phyloP scores from a whole-genome alignment of 164 flowering plant genomes.

The Sedum album region DNA sequence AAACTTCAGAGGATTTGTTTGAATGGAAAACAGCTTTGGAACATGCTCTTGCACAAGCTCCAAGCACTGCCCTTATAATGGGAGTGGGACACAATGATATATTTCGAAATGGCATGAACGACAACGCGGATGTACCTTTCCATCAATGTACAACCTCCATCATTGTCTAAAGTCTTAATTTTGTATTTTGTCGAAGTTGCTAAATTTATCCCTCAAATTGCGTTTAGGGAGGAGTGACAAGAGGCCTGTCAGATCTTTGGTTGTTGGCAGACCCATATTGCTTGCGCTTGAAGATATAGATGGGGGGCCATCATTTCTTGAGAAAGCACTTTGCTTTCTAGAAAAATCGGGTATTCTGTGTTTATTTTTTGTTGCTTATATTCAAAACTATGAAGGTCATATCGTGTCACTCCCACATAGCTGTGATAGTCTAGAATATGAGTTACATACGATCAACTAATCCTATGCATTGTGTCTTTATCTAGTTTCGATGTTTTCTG shows the following conservation, averaged over 20 bases:
- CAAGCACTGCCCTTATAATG: slow-evolving; percentile 96
- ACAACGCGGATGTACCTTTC: slow-evolving; percentile 70
- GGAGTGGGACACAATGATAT: slow-evolving; percentile 98
- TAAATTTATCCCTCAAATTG: background rate
- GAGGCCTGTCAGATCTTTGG: slow-evolving; percentile 83
- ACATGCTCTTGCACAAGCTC: slow-evolving; percentile 93
- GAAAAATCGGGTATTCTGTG: slow-evolving; percentile 70
- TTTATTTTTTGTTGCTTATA: background rate
- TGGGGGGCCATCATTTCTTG: slow-evolving; percentile 96
- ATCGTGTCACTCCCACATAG: too few species aligned
- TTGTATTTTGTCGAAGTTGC: background rate
- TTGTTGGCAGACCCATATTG: slow-evolving; percentile 95
- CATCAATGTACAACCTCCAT: slow-evolving; percentile 49
- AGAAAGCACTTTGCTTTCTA: slow-evolving; percentile 92
- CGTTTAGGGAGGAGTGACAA: slow-evolving; percentile 77
- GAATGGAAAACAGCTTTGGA: slow-evolving; percentile 99
- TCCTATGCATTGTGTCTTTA: too few species aligned
- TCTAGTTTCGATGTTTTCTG: background rate
- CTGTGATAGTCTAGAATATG: too few species aligned
- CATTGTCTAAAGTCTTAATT: background rate
- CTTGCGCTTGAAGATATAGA: slow-evolving; percentile 99
- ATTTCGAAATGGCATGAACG: slow-evolving; percentile 74
- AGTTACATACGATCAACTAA: too few species aligned
- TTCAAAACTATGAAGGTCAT: background rate
- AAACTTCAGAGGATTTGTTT: slow-evolving; percentile 84